Percentiles rank a stretch among this genome's conserved stretches.
phyloP scores from a whole-genome alignment of 176 grass and related monocot species.

The Carex myosuroides region DNA sequence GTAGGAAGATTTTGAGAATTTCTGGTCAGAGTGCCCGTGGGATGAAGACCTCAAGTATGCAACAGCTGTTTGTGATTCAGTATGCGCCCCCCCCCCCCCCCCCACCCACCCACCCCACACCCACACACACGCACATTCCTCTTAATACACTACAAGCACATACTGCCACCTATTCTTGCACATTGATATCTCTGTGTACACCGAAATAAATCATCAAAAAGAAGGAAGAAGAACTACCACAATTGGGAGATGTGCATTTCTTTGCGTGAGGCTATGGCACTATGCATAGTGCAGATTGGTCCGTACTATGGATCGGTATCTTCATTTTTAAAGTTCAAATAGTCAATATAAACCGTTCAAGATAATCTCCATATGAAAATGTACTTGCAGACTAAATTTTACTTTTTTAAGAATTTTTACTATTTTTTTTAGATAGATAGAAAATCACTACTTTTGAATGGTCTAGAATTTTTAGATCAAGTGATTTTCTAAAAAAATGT shows the following conservation, averaged over 20 bases:
- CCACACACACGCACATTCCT: too few relatives aligned
- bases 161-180: not conserved
- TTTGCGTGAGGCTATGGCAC: not conserved
- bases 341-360: too few relatives aligned
- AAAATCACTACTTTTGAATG: too few relatives aligned
- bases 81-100: constrained; percentile 16
- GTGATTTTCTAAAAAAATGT: too few relatives aligned
- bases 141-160: not conserved
- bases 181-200: not conserved
- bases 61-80: constrained; percentile 75
- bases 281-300: too few relatives aligned
- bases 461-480: too few relatives aligned
- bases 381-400: too few relatives aligned
- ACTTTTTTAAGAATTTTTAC: too few relatives aligned
- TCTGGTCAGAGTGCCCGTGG: constrained; percentile 99
- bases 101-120: not conserved
- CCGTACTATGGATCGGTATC: too few relatives aligned
- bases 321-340: too few relatives aligned
- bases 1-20: constrained; percentile 96
- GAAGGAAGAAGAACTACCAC: not conserved
- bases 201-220: not conserved
- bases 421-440: too few relatives aligned
- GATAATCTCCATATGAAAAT: too few relatives aligned
- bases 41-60: constrained; percentile 94
- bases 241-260: not conserved